Conservation (phyloP, 2,329 filamentous ascomycete genomes). For the Ophiostoma quercus region DNA sequence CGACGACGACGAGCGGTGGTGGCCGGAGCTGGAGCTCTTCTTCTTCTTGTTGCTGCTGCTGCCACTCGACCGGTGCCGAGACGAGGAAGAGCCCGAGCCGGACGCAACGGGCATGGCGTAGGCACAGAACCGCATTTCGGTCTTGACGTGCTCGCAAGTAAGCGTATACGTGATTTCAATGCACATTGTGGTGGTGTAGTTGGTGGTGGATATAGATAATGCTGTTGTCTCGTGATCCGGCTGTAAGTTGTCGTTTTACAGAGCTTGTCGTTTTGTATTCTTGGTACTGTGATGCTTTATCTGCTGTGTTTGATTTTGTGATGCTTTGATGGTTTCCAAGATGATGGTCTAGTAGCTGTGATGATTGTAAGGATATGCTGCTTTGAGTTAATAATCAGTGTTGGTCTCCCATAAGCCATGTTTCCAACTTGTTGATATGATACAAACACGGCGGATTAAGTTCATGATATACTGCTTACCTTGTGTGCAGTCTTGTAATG, state of each 20-base stretch:
- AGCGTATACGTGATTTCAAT: conserved; percentile 47
- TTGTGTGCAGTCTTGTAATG: background rate
- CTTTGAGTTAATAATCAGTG: too few relatives aligned
- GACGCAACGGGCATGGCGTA: conserved; percentile 33
- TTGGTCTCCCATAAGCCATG: background rate
- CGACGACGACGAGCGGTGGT: conserved; percentile 23
- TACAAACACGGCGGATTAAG: background rate
- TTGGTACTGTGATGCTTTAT: background rate
- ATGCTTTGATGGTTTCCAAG: too few relatives aligned
- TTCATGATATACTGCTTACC: background rate
- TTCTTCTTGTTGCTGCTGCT: conserved; percentile 21
- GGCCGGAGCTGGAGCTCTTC: conserved; percentile 14
- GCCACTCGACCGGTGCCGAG: conserved; percentile 15
- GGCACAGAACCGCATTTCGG: conserved; percentile 42
- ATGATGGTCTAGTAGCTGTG: background rate
- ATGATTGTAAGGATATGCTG: background rate
- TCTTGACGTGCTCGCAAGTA: conserved; percentile 48
- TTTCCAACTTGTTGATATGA: background rate
- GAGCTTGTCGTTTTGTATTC: background rate
- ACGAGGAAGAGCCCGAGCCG: background rate
- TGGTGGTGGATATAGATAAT: background rate
- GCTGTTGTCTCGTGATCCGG: background rate
- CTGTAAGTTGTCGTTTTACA: background rate
- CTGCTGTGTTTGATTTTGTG: background rate
- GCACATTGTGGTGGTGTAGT: conserved; percentile 42